These are phyloP conservation scores for Hymenoscyphus fraxineus DNA, from an alignment of 2,329 filamentous ascomycete genomes.

Conservation along the genomic window DNA sequence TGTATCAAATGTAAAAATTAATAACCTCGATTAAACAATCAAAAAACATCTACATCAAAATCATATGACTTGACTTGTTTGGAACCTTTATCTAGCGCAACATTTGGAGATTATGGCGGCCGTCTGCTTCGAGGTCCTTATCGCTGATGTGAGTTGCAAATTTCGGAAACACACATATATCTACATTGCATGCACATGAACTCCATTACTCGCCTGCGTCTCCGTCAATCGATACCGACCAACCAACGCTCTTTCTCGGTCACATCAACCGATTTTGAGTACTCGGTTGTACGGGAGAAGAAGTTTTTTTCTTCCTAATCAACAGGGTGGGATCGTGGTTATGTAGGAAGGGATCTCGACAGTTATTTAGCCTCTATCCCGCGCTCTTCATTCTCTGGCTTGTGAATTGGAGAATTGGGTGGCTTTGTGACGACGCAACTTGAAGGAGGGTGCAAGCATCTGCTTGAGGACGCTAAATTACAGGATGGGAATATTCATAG, in stretches of 20 bases:
- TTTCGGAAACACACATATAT: neutral
- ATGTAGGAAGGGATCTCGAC: neutral
- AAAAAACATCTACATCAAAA: neutral
- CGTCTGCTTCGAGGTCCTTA: neutral
- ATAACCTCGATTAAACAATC: neutral
- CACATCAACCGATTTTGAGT: conserved; percentile 3
- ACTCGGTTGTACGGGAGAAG: neutral
- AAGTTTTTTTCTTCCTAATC: neutral
- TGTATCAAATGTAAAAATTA: conserved; percentile 5
- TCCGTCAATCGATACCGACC: neutral
- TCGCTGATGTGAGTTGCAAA: neutral
- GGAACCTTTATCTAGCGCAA: neutral
- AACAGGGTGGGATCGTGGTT: neutral
- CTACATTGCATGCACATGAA: neutral
- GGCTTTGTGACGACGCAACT: neutral
- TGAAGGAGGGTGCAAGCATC: neutral
- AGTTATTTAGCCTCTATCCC: conserved; percentile 11
- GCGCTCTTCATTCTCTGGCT: conserved; percentile 1
- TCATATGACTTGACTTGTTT: neutral
- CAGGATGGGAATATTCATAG: neutral
- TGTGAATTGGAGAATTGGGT: neutral
- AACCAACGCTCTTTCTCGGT: neutral
- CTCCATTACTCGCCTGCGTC: neutral
- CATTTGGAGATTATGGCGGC: neutral
- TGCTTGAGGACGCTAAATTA: neutral